Evolutionary conservation across 805 yeast genomes (phyloP).

Genomic region (Candida berthetii): DNA sequence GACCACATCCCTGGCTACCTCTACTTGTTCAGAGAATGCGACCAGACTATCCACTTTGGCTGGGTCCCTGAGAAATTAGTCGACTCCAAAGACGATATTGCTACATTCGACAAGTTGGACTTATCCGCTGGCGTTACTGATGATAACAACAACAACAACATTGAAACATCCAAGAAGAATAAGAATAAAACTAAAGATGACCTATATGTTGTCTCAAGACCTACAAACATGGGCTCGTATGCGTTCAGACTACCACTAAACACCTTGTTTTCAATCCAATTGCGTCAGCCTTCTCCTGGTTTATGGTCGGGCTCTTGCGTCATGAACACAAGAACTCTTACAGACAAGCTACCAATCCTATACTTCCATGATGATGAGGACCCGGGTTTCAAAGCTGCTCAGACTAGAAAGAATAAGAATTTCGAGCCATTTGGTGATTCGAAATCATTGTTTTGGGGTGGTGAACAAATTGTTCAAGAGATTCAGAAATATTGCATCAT

Average conservation of each 20-base stretch:
- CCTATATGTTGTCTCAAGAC: slow-evolving; percentile 39
- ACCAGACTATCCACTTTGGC: slow-evolving; percentile 55
- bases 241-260: slow-evolving; percentile 61
- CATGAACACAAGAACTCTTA: slow-evolving; percentile 54
- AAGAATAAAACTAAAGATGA: slow-evolving; percentile 10
- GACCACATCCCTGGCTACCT: slow-evolving; percentile 83
- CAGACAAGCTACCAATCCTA: slow-evolving; percentile 69
- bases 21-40: slow-evolving; percentile 51
- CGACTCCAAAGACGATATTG: slow-evolving; percentile 38
- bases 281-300: slow-evolving; percentile 76
- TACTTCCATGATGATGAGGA: slow-evolving; percentile 92
- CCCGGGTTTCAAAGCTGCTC: slow-evolving; percentile 63
- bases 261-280: slow-evolving; percentile 71
- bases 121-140: slow-evolving; percentile 17
- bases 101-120: slow-evolving; percentile 45
- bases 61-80: slow-evolving; percentile 60
- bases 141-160: slow-evolving; percentile 5
- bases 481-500: slow-evolving; percentile 52
- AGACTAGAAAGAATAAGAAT: slow-evolving; percentile 48
- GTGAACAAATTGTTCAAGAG: slow-evolving; percentile 60
- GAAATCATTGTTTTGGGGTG: slow-evolving; percentile 82
- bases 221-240: slow-evolving; percentile 45
- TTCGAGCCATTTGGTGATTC: slow-evolving; percentile 69
- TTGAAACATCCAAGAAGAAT: too few species aligned
- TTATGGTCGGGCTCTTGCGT: slow-evolving; percentile 92